Conservation (phyloP, 805 yeast genomes). For the Teunomyces tritomae region DNA sequence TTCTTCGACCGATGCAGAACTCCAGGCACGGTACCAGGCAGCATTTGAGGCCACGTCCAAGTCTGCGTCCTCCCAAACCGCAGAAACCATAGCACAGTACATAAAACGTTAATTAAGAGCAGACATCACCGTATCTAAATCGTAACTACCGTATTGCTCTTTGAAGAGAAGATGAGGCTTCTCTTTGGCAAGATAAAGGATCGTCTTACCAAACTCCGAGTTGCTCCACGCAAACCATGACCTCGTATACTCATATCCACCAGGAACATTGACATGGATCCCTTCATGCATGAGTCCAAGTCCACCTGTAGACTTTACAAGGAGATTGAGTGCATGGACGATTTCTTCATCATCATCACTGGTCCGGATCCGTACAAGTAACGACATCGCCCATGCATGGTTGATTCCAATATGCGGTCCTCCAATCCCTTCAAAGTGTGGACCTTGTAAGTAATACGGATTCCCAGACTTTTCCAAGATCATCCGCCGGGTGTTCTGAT, state of each 20-base stretch:
- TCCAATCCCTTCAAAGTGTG: slow-evolving; percentile 71
- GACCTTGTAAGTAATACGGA: slow-evolving; percentile 72
- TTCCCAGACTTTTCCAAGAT: slow-evolving; percentile 65
- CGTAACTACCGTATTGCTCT: slow-evolving; percentile 33
- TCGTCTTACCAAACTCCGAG: slow-evolving; percentile 85
- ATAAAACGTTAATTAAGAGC: slow-evolving; percentile 37
- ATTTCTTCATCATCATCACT: slow-evolving; percentile 72
- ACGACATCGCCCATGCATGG: slow-evolving; percentile 90
- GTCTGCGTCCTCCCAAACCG: slow-evolving; percentile 61
- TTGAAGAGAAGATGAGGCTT: slow-evolving; percentile 73
- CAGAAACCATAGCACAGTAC: slow-evolving; percentile 69
- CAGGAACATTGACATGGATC: slow-evolving; percentile 57
- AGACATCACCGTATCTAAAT: slow-evolving; percentile 22
- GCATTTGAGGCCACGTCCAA: slow-evolving; percentile 68
- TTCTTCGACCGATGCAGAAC: slow-evolving; percentile 43
- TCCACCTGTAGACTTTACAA: slow-evolving; percentile 64
- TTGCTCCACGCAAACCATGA: slow-evolving; percentile 97
- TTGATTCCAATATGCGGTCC: slow-evolving; percentile 86
- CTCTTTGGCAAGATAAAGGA: slow-evolving; percentile 68
- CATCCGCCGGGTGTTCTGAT: slow-evolving; percentile 79
- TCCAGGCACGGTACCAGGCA: slow-evolving; percentile 69
- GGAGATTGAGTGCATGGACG: slow-evolving; percentile 39
- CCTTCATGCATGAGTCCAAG: slow-evolving; percentile 86
- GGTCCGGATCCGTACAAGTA: slow-evolving; percentile 73
- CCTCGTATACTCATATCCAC: slow-evolving; percentile 58